These are phyloP conservation scores for Claviceps citrina DNA, from an alignment of 2,329 filamentous ascomycete species.

Conservation along the genomic window DNA sequence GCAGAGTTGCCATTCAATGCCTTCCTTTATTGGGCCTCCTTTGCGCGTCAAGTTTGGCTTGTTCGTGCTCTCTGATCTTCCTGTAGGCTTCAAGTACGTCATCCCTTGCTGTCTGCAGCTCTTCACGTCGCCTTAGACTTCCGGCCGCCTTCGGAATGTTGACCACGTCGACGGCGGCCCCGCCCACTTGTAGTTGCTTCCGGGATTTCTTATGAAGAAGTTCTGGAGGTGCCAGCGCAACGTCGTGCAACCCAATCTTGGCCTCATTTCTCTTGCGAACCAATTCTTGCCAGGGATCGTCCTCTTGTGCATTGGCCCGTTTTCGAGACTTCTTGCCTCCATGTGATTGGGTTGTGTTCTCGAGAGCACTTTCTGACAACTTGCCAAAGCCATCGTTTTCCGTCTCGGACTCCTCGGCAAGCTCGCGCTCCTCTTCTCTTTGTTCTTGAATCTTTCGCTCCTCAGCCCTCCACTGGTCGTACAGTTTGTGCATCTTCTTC, in stretches of 20 bases:
- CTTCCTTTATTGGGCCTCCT: background rate
- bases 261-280: conserved; percentile 48
- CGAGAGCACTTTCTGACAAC: conserved; percentile 18
- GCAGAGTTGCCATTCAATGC: background rate
- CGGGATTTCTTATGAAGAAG: conserved; percentile 42
- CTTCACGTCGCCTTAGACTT: conserved; percentile 24
- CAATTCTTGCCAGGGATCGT: conserved; percentile 64
- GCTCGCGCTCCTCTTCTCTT: conserved; percentile 49
- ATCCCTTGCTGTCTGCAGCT: conserved; percentile 20
- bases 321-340: conserved; percentile 14
- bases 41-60: conserved; percentile 17
- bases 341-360: conserved; percentile 27
- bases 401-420: conserved; percentile 46
- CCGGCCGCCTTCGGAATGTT: conserved; percentile 24
- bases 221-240: conserved; percentile 62
- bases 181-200: conserved; percentile 20
- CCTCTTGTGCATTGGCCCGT: conserved; percentile 36
- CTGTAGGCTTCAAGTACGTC: conserved; percentile 25
- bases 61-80: conserved; percentile 23
- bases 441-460: conserved; percentile 48
- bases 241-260: conserved; percentile 36
- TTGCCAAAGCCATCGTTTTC: conserved; percentile 39
- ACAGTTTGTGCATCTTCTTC: conserved; percentile 64
- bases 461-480: conserved; percentile 60
- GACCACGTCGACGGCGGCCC: conserved; percentile 20